Conservation (phyloP, 2,329 filamentous ascomycete species). For the Fusarium vanettenii region DNA sequence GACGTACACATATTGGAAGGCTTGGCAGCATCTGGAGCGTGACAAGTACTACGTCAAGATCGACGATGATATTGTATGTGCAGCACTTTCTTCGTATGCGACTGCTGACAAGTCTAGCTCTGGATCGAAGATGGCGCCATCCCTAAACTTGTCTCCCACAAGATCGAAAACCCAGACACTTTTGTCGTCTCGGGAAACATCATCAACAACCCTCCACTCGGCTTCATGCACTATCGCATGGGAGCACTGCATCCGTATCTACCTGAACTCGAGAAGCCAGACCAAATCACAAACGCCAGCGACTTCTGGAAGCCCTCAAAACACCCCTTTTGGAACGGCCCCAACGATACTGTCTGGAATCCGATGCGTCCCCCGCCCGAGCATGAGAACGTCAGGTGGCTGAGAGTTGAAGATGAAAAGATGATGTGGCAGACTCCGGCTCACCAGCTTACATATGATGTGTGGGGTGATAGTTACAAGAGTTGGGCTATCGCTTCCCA, state of each 20-base stretch:
- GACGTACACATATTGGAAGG: slow-evolving; percentile 30
- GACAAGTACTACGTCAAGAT: slow-evolving; percentile 39
- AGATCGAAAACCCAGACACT: slow-evolving; percentile 20
- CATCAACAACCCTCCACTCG: slow-evolving; percentile 35
- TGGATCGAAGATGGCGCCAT: slow-evolving; percentile 36
- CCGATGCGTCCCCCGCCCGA: not conserved
- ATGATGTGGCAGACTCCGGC: slow-evolving; percentile 26
- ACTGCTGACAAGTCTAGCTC: slow-evolving; percentile 11
- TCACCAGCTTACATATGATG: slow-evolving; percentile 23
- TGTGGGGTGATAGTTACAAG: slow-evolving; percentile 27
- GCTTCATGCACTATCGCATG: slow-evolving; percentile 34
- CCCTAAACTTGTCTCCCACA: slow-evolving; percentile 20
- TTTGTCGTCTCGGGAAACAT: slow-evolving; percentile 35
- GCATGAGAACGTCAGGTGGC: slow-evolving; percentile 16
- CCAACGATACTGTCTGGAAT: slow-evolving; percentile 13
- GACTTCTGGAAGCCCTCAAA: slow-evolving; percentile 31
- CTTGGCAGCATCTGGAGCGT: slow-evolving; percentile 31
- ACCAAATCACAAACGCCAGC: not conserved
- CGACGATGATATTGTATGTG: slow-evolving; percentile 27
- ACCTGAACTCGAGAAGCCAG: slow-evolving; percentile 9
- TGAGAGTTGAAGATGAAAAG: slow-evolving; percentile 16
- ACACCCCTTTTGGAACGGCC: slow-evolving; percentile 25
- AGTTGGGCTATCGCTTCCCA: slow-evolving; percentile 34
- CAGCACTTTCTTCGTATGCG: too few relatives aligned
- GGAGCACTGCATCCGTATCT: slow-evolving; percentile 34